A percentile compares a stretch with the other conserved stretches of the same genome.
Conservation (phyloP, 1,139 yeast species). For the Yamadazyma conglobata region DNA sequence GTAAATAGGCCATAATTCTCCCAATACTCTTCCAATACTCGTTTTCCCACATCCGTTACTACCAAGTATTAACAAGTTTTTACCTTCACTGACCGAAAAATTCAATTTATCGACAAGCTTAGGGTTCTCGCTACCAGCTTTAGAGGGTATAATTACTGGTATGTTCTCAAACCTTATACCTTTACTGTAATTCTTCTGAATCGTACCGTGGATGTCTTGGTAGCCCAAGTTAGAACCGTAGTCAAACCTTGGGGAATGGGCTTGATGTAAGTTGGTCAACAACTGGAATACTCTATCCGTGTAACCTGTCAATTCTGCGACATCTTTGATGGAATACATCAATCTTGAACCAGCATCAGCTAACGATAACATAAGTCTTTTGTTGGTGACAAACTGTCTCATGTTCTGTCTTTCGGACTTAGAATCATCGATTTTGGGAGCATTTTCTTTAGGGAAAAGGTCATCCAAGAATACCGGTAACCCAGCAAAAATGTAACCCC, state of each 20-base stretch:
- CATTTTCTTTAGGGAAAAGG: constrained; percentile 26
- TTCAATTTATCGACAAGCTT: constrained; percentile 56
- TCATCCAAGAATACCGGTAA: constrained; percentile 67
- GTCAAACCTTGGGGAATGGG: constrained; percentile 67
- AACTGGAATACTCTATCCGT: constrained; percentile 82
- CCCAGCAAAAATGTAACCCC: constrained; percentile 88
- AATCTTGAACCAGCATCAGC: constrained; percentile 97
- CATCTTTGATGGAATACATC: constrained; percentile 92
- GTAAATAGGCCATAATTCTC: constrained; percentile 91
- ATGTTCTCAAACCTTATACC: constrained; percentile 82
- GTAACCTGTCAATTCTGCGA: constrained; percentile 88
- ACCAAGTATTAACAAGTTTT: constrained; percentile 77
- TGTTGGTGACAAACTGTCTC: constrained; percentile 88
- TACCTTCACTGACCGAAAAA: constrained; percentile 55
- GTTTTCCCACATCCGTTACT: constrained; percentile 91
- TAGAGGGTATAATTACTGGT: constrained; percentile 76
- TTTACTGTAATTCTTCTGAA: constrained; percentile 65
- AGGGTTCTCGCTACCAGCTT: constrained; percentile 51
- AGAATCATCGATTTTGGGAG: constrained; percentile 6
- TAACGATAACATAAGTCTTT: constrained; percentile 81
- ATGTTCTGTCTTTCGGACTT: constrained; percentile 51
- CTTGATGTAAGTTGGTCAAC: constrained; percentile 73
- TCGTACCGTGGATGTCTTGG: constrained; percentile 68
- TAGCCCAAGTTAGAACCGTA: constrained; percentile 56
- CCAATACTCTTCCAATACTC: constrained; percentile 76